Base-by-base conservation (phyloP, 1,284 basidiomycete species). In the Inonotus hispidus region DNA sequence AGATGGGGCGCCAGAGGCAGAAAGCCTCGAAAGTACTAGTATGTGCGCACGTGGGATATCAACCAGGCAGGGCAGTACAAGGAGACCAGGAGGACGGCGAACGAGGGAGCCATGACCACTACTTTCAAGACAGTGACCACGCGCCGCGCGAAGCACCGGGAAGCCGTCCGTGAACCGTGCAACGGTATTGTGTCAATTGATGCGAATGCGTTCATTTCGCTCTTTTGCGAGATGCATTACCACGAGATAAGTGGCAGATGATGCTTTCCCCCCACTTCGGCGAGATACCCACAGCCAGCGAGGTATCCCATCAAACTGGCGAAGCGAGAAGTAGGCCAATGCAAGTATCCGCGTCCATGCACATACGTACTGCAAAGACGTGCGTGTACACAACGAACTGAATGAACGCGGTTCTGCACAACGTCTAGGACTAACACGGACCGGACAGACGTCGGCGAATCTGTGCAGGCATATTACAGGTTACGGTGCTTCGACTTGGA, bases 361-460 rank as follows among this genome's bases (percentile, higher is more conserved):
- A 32, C 32, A 32, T n/a, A n/a, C n/a, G n/a, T n/a, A n/a, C n/a
- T n/a, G n/a, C 32, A 32, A 32, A 8, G 32, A 32, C 32, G 32
- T 32, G 32, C 32, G 8, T 32, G 32, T n/a, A n/a, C 32, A 32
- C 32, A 32, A 32, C 32, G 32, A 32, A 32, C 4, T 8, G 32
- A 8, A 8, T 32, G 32, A 8, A 32, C 32, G 32, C 32, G 8
- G 8, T 32, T 8, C 32, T 32, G 32, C 32, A 32, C 32, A 3
- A 32, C 32, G 3, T 32, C 25, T 10, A 27, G 8, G 8, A 2
- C 10, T 25, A 1, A 29, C n/a, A 53, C 25, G 29, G n/a, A 10
- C 23, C 50, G 50, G 50, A 6, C 29, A 29, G 50, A 53, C 50
- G 50, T 53, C 50, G 50, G 50, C 50, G 27, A 53, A 53, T 35